Conservation (phyloP, 768 basidiomycete species). For the Lentinula edodes region DNA sequence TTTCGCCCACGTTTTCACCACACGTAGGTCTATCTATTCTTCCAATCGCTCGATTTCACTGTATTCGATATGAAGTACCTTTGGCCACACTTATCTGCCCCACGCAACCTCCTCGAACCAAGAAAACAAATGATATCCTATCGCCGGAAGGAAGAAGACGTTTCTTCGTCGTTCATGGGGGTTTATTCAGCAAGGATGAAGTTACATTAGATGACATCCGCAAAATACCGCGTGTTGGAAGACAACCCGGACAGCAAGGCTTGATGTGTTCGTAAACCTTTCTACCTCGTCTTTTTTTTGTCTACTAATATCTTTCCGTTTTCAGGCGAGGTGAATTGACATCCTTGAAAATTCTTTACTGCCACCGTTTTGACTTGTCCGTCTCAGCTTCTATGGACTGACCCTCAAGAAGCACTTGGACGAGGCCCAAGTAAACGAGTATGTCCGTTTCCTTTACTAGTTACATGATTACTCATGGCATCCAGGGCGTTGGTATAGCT, state of each 20-base stretch:
- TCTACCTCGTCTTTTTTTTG: not conserved
- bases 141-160: conserved; percentile 79
- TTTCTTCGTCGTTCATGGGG: conserved; percentile 95
- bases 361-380: conserved; percentile 1
- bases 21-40: conserved; percentile 43
- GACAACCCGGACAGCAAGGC: conserved; percentile 91
- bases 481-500: conserved; percentile 89
- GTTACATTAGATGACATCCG: conserved; percentile 93
- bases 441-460: conserved; percentile 21
- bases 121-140: conserved; percentile 54
- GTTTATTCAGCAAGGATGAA: conserved; percentile 90
- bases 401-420: conserved; percentile 84
- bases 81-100: conserved; percentile 82
- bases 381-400: conserved; percentile 84
- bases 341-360: not conserved
- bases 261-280: conserved; percentile 71
- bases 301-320: conserved; percentile 7
- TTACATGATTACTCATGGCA: conserved; percentile 10
- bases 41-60: not conserved
- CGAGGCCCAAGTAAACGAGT: conserved; percentile 96
- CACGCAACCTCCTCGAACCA: conserved; percentile 49
- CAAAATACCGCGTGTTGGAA: conserved; percentile 79
- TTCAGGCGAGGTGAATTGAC: conserved; percentile 56
- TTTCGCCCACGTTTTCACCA: conserved; percentile 91
- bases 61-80: conserved; percentile 55